Percentiles rank a stretch among this genome's conserved stretches.
These are phyloP conservation scores for Fagopyrum esculentum DNA, from an alignment of 148 eudicot genomes.

Conservation along the genomic window DNA sequence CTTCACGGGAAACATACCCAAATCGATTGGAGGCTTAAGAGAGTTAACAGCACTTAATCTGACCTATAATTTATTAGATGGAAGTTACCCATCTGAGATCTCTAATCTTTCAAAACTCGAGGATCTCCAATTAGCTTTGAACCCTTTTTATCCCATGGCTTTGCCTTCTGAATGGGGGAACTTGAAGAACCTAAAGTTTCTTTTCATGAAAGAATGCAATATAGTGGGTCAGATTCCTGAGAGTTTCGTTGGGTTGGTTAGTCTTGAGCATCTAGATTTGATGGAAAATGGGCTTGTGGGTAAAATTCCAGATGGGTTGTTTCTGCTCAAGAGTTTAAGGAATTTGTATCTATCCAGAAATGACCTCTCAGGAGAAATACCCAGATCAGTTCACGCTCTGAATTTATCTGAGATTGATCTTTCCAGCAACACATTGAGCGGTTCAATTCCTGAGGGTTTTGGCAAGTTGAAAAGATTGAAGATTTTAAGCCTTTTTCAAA, in stretches of 20 bases:
- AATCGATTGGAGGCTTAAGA: slow-evolving; percentile 37
- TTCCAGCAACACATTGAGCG: slow-evolving; percentile 32
- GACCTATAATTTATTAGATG: slow-evolving; percentile 39
- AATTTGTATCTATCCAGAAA: slow-evolving; percentile 39
- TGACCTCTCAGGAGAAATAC: slow-evolving; percentile 45
- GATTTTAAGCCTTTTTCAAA: slow-evolving; percentile 27
- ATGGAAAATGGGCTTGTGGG: slow-evolving; percentile 35
- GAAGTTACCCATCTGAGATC: slow-evolving; percentile 46
- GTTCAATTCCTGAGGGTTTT: slow-evolving; percentile 35
- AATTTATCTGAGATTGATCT: slow-evolving; percentile 39
- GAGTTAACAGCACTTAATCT: slow-evolving; percentile 27
- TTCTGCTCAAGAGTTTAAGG: slow-evolving; percentile 46
- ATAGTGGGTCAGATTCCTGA: slow-evolving; percentile 43
- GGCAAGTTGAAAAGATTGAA: slow-evolving; percentile 28
- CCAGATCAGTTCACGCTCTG: slow-evolving; percentile 30
- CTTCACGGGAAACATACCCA: slow-evolving; percentile 61
- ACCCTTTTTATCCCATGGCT: slow-evolving; percentile 23
- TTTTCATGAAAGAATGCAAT: slow-evolving; percentile 36
- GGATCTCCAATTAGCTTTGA: slow-evolving; percentile 23
- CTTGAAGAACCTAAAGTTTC: slow-evolving; percentile 23
- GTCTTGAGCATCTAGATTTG: slow-evolving; percentile 49
- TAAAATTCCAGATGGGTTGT: slow-evolving; percentile 52
- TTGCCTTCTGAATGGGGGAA: slow-evolving; percentile 48
- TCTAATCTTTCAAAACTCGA: slow-evolving; percentile 42
- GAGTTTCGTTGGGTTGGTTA: slow-evolving; percentile 31